Evolutionary conservation across 441 rosid genomes (phyloP), one percentile per base, ranked within the genome.

Genomic region (Adansonia grandidieri): DNA sequence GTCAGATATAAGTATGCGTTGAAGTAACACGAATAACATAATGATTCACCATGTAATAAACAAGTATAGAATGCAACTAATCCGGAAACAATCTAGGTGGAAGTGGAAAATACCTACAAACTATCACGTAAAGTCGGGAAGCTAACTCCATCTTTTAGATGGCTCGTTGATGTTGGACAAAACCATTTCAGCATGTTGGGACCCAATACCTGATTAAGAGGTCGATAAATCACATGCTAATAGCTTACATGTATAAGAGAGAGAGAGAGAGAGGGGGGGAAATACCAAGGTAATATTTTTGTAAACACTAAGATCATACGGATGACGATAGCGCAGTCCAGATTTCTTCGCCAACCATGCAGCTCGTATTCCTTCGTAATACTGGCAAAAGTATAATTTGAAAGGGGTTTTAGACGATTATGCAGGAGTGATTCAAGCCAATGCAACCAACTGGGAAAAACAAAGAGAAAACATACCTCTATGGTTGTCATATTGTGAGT

Each of bases 321-420:
- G 94, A 85, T 93, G 94, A 64, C 83, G 85, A 80, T 85, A 93
- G 82, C 82, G 87, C 81, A 89, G 95, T 82, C 97, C 98, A 22
- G 97, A 91, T 85, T 93, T 93, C 84, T 80, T 89, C 15, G 97
- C 98, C 87, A 95, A 82, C 98, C 97, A 95, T 17, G 83, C 84
- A 32, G 88, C 89, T 47, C 92, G 86, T 76, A 78, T 85, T 78
- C 91, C 93, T 83, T 93, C 95, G 74, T 91, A 85, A 84, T 90
- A 88, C 97, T 95, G 82, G 13, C 19, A 67, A 83, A 80, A 78
- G 37, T 40, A 24, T 60, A 40, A 60, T 54, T 6, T 68, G 48
- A 73, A 68, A 10, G 68, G n/a, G 47, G 65, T 32, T 58, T 74
- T 54, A 67, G 64, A 73, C 9, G 61, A 62, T 45, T 19, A 70